Evolutionary conservation across 192 early-diverging fungal species (phyloP).

Genomic region (Phycomyces nitens): DNA sequence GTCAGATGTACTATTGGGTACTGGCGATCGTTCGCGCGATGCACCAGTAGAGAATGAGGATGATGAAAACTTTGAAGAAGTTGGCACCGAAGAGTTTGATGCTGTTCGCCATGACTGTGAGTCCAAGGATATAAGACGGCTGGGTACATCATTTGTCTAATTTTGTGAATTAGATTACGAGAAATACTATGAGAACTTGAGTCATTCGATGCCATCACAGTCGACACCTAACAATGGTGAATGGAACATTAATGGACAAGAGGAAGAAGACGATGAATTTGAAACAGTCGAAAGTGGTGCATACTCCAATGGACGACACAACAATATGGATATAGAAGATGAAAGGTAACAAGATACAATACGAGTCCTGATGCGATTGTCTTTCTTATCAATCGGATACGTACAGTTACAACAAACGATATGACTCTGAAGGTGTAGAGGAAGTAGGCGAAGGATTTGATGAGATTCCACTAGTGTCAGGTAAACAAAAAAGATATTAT

Average conservation of each 20-base stretch:
- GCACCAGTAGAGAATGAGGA: slow-evolving; percentile 24
- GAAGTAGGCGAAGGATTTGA: slow-evolving; percentile 21
- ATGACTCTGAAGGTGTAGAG: slow-evolving; percentile 15
- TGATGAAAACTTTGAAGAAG: slow-evolving; percentile 36
- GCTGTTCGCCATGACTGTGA: slow-evolving; percentile 45
- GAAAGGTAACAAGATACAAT: no score
- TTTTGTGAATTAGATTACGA: slow-evolving; percentile 22
- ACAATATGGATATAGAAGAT: no score
- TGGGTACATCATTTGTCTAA: no score
- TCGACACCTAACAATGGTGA: slow-evolving; percentile 1
- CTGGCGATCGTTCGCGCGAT: slow-evolving; percentile 32
- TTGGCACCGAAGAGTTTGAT: slow-evolving; percentile 35
- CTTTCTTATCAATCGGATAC: no score
- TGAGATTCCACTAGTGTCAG: slow-evolving; percentile 30
- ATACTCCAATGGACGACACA: slow-evolving; percentile 1
- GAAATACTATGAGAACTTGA: slow-evolving; percentile 31
- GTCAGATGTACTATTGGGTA: slow-evolving; percentile 47
- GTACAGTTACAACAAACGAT: neutral
- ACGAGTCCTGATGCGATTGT: no score
- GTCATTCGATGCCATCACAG: slow-evolving; percentile 22
- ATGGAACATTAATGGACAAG: neutral
- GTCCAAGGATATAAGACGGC: neutral
- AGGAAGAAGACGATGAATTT: slow-evolving; percentile 19
- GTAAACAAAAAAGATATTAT: slow-evolving; percentile 9
- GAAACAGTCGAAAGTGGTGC: slow-evolving; percentile 6